These are phyloP conservation scores for Lanzia echinophila DNA, from an alignment of 2,329 filamentous ascomycete species.

Conservation along the genomic window DNA sequence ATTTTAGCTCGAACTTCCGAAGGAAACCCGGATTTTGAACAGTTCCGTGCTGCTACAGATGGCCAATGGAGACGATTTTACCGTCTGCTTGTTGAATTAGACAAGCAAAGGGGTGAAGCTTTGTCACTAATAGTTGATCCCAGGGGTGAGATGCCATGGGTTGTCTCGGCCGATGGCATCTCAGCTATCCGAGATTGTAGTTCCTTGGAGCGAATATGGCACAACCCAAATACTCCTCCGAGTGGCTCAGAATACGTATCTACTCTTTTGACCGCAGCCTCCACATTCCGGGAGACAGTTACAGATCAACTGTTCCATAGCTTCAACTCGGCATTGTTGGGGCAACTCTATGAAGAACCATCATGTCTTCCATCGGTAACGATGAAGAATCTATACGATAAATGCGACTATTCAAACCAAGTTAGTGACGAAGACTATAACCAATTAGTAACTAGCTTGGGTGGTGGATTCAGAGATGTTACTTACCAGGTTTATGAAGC, in stretches of 20 bases:
- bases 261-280: conserved; percentile 61
- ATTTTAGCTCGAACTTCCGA: conserved; percentile 54
- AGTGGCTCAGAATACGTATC: conserved; percentile 51
- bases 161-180: conserved; percentile 75
- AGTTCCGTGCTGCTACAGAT: conserved; percentile 67
- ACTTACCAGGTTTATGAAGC: conserved; percentile 48
- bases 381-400: conserved; percentile 72
- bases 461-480: conserved; percentile 55
- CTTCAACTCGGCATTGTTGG: conserved; percentile 59
- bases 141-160: conserved; percentile 68
- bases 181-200: conserved; percentile 76
- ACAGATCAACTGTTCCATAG: conserved; percentile 62
- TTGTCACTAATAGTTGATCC: conserved; percentile 71
- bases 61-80: conserved; percentile 88
- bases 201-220: conserved; percentile 64
- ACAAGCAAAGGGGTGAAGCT: conserved; percentile 77
- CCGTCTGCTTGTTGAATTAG: conserved; percentile 75
- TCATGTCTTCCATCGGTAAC: conserved; percentile 64
- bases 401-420: conserved; percentile 68
- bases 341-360: conserved; percentile 69
- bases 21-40: conserved; percentile 65
- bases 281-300: conserved; percentile 64
- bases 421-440: conserved; percentile 77
- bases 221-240: conserved; percentile 50
- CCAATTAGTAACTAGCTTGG: conserved; percentile 61